phyloP scores from a whole-genome alignment of 495 filamentous ascomycete genomes.

The Tuber umbilicatum region DNA sequence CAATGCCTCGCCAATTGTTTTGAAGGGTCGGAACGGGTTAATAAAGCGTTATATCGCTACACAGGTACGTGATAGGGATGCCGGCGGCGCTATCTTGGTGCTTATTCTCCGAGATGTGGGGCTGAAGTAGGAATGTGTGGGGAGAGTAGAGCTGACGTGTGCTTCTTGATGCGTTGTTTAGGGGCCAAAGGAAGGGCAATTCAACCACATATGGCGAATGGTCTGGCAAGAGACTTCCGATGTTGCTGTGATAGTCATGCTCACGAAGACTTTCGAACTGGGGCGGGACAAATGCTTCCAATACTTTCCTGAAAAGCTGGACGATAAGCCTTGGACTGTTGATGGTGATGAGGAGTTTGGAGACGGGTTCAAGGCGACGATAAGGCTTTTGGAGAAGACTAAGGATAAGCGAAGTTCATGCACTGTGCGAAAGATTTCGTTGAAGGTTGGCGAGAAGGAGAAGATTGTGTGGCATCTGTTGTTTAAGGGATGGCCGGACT shows the following conservation, averaged over 20 bases:
- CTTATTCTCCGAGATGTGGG: neutral
- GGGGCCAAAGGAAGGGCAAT: slow-evolving; percentile 68
- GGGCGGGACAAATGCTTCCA: slow-evolving; percentile 83
- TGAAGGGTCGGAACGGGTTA: slow-evolving; percentile 53
- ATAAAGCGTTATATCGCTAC: slow-evolving; percentile 60
- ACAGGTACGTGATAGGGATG: slow-evolving; percentile 48
- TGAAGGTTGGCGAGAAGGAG: slow-evolving; percentile 55
- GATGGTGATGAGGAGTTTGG: slow-evolving; percentile 58
- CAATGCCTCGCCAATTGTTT: slow-evolving; percentile 82
- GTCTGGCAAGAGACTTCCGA: slow-evolving; percentile 73
- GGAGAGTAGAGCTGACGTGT: slow-evolving; percentile 15
- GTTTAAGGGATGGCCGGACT: slow-evolving; percentile 92
- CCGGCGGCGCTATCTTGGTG: neutral
- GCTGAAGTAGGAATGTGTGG: slow-evolving; percentile 1
- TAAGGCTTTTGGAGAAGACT: slow-evolving; percentile 50
- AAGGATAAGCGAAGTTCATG: slow-evolving; percentile 47
- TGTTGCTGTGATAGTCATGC: slow-evolving; percentile 86
- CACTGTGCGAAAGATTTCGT: slow-evolving; percentile 49
- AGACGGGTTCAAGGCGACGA: slow-evolving; percentile 54
- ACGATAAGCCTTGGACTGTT: slow-evolving; percentile 51
- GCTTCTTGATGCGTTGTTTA: slow-evolving; percentile 45
- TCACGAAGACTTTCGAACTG: slow-evolving; percentile 79
- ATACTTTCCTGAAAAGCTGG: slow-evolving; percentile 67
- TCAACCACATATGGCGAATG: slow-evolving; percentile 92
- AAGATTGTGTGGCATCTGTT: slow-evolving; percentile 82